Evolutionary conservation across 129 eudicot genomes (phyloP).

Genomic region (Tanacetum coccineum): DNA sequence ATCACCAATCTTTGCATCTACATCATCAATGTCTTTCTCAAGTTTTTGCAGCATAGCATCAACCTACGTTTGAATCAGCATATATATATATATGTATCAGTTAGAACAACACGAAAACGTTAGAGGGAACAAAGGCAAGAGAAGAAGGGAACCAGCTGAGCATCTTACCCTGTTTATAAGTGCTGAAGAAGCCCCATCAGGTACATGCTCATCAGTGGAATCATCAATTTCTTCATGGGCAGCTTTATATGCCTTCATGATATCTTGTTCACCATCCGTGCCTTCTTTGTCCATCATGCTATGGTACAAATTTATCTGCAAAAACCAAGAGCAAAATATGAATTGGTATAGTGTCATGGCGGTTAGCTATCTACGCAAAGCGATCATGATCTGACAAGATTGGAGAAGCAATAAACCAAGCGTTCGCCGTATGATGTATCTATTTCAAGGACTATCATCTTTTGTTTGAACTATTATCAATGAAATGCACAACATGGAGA

Average conservation of each 20-base stretch:
- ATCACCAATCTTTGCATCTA: slow-evolving; percentile 94
- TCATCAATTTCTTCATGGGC: slow-evolving; percentile 76
- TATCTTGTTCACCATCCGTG: slow-evolving; percentile 61
- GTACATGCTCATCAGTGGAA: slow-evolving; percentile 47
- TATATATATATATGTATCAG: background rate
- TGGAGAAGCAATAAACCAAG: slow-evolving; percentile 10
- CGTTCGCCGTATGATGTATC: slow-evolving; percentile 1
- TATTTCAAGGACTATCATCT: slow-evolving; percentile 14
- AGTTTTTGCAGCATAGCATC: slow-evolving; percentile 72
- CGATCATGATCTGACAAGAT: slow-evolving; percentile 8
- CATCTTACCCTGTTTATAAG: slow-evolving; percentile 71
- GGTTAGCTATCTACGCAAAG: slow-evolving; percentile 1
- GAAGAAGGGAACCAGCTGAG: background rate
- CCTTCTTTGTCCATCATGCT: slow-evolving; percentile 84
- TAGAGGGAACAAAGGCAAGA: slow-evolving; percentile 1
- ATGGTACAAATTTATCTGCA: slow-evolving; percentile 75
- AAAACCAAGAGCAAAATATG: background rate
- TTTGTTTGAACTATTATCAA: background rate
- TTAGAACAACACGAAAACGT: background rate
- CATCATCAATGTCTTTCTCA: slow-evolving; percentile 98
- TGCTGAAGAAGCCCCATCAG: slow-evolving; percentile 71
- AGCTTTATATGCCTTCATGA: slow-evolving; percentile 81
- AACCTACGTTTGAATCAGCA: slow-evolving; percentile 44
- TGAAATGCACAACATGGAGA: slow-evolving; percentile 10
- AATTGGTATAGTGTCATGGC: slow-evolving; percentile 8